Evolutionary conservation across 169 alveolate species (phyloP).

Genomic region (Plasmodium chabaudi): DNA sequence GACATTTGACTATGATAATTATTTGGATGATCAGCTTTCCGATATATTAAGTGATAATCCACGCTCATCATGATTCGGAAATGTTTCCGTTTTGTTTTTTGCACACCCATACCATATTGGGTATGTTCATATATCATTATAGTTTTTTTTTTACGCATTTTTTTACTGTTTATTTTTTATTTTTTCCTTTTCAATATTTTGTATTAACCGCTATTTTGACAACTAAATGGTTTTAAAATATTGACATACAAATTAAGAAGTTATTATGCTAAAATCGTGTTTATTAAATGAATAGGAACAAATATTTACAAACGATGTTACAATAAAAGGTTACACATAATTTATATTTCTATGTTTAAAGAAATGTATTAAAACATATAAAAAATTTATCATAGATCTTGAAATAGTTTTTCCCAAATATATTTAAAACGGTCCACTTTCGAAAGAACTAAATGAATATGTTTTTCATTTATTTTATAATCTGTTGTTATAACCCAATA

Average conservation of each 20-base stretch:
- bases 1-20: slow-evolving; percentile 59
- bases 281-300: too few species aligned
- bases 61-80: not conserved
- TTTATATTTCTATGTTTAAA: too few species aligned
- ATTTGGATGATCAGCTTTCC: slow-evolving; percentile 19
- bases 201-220: too few species aligned
- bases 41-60: slow-evolving; percentile 11
- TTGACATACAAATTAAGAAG: too few species aligned
- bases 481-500: slow-evolving; percentile 65
- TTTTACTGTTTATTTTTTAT: not conserved
- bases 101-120: too few species aligned
- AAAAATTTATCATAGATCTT: slow-evolving; percentile 5
- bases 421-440: slow-evolving; percentile 47
- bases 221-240: too few species aligned
- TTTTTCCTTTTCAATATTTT: not conserved
- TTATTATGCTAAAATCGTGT: too few species aligned
- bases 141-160: not conserved
- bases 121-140: too few species aligned
- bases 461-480: slow-evolving; percentile 30
- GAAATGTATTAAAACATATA: too few species aligned
- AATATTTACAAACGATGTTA: too few species aligned
- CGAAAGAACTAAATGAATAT: slow-evolving; percentile 41
- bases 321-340: too few species aligned
- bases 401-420: slow-evolving; percentile 70
- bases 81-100: too few species aligned